phyloP scores from a whole-genome alignment of 2,329 filamentous ascomycete species.

The Colletotrichum tabaci region DNA sequence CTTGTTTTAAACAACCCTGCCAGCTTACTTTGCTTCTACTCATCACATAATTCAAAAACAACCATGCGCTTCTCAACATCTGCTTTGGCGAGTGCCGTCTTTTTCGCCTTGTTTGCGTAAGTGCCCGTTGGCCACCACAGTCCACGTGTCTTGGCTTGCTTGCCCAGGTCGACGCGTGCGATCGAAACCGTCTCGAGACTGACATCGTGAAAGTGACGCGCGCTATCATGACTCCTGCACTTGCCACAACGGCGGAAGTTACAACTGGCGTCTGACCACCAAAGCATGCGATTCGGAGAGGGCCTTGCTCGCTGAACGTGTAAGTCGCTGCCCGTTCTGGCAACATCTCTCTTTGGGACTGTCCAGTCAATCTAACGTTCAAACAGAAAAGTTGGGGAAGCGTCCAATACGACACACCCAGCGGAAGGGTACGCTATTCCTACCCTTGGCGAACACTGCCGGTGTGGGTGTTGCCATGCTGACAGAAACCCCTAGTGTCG shows the following conservation, averaged over 20 bases:
- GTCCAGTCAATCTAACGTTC: neutral
- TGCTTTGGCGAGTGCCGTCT: neutral
- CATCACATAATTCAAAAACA: neutral
- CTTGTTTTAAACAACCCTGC: neutral
- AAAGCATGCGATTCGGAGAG: constrained; percentile 1
- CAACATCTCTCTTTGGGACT: neutral
- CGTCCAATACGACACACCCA: constrained; percentile 10
- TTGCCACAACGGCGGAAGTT: constrained; percentile 16
- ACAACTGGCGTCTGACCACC: constrained; percentile 14
- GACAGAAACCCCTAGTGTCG: neutral
- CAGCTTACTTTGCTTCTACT: no score
- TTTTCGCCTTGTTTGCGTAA: constrained; percentile 8
- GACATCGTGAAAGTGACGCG: neutral
- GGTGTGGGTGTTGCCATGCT: neutral
- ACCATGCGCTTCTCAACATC: constrained; percentile 1
- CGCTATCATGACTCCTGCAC: constrained; percentile 17
- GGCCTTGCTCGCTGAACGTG: neutral
- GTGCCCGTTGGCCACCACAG: neutral
- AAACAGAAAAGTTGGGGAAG: no score
- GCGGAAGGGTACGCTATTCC: constrained; percentile 8
- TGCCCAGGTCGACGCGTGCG: no score
- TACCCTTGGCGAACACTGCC: neutral
- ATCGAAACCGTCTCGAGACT: neutral
- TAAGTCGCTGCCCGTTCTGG: neutral
- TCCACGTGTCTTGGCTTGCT: no score